Conservation (phyloP, 2,329 filamentous ascomycete genomes). For the Colletotrichum gloeosporioides region DNA sequence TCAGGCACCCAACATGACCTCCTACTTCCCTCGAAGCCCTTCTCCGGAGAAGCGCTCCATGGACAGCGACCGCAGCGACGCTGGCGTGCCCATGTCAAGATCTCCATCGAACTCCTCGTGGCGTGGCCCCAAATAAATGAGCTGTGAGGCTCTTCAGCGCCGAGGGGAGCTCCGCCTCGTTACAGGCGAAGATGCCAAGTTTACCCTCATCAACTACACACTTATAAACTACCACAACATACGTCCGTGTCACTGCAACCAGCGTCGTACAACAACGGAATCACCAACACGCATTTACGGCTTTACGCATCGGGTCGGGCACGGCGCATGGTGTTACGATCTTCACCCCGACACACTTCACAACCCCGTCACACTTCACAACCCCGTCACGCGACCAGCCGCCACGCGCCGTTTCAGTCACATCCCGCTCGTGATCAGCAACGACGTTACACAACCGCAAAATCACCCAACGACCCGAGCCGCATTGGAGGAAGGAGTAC, state of each 20-base stretch:
- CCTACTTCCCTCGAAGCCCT: conserved; percentile 28
- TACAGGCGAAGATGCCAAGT: neutral
- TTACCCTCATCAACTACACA: neutral
- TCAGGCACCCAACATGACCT: conserved; percentile 30
- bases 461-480: neutral
- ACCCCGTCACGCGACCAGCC: neutral
- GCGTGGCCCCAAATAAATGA: conserved; percentile 13
- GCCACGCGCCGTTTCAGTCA: neutral
- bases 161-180: neutral
- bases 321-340: neutral
- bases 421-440: neutral
- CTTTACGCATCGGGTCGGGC: neutral
- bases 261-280: neutral
- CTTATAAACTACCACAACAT: neutral
- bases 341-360: neutral
- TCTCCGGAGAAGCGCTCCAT: conserved; percentile 49
- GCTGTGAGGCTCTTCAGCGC: too few relatives aligned
- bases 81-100: conserved; percentile 31
- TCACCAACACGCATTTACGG: neutral
- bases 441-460: neutral
- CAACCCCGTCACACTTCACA: neutral
- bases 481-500: neutral
- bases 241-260: neutral
- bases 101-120: conserved; percentile 30
- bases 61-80: conserved; percentile 49